phyloP scores from a whole-genome alignment of 495 filamentous ascomycete genomes.

The Daldinia bambusicola region DNA sequence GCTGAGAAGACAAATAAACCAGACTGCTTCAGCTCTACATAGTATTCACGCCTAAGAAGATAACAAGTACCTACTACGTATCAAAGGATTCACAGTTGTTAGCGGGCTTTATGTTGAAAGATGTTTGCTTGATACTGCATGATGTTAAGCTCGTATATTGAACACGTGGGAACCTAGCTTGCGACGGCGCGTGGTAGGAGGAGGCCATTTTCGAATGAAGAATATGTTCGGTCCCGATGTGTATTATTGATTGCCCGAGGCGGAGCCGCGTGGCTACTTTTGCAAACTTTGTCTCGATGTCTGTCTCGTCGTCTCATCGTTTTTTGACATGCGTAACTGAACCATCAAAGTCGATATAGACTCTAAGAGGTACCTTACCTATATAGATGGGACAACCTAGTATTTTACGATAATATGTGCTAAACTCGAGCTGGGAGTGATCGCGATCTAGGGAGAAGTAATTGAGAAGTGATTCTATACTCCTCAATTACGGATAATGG shows the following conservation, averaged over 20 bases:
- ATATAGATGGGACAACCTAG: background rate
- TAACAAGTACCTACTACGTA: background rate
- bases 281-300: background rate
- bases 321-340: background rate
- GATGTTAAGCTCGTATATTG: constrained; percentile 14
- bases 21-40: background rate
- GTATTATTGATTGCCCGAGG: constrained; percentile 10
- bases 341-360: background rate
- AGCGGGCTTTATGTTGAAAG: constrained; percentile 6
- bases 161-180: constrained; percentile 13
- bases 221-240: constrained; percentile 34
- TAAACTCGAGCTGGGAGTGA: constrained; percentile 15
- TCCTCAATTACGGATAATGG: constrained; percentile 7
- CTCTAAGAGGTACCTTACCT: background rate
- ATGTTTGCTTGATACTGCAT: constrained; percentile 28
- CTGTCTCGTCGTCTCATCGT: too few relatives aligned
- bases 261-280: constrained; percentile 21
- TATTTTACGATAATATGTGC: constrained; percentile 3
- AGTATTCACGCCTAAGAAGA: background rate
- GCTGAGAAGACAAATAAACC: background rate
- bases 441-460: constrained; percentile 36
- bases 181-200: constrained; percentile 3
- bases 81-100: background rate
- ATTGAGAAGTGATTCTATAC: background rate
- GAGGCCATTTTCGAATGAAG: constrained; percentile 9